Percentiles rank a stretch among this genome's conserved stretches.
These are phyloP conservation scores for Chlamydomonas sphaeroides DNA, from an alignment of 139 green algal genomes.

Conservation along the genomic window DNA sequence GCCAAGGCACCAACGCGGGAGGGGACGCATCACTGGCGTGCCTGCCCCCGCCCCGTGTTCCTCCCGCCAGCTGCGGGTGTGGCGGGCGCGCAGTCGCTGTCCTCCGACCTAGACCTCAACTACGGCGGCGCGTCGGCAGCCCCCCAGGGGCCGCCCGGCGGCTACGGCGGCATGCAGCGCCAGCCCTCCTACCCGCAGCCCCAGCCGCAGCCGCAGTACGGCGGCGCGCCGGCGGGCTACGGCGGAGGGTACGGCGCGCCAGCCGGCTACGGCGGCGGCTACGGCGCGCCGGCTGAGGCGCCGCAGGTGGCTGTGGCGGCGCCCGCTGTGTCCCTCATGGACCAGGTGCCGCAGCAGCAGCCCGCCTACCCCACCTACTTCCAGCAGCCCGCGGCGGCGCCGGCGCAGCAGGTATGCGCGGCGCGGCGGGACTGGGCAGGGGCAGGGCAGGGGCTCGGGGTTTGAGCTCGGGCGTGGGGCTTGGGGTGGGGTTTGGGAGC, in stretches of 20 bases:
- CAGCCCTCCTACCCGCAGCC: background rate
- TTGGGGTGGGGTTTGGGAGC: too few relatives aligned
- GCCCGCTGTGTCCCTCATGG: conserved; percentile 56
- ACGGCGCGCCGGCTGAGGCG: conserved; percentile 35
- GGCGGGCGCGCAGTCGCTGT: conserved; percentile 22
- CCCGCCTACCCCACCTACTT: conserved; percentile 68
- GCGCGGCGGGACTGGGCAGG: background rate
- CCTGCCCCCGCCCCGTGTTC: background rate
- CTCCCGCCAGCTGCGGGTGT: background rate
- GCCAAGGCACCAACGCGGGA: too few relatives aligned
- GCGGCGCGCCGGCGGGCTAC: background rate
- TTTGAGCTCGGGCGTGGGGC: too few relatives aligned
- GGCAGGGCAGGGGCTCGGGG: background rate
- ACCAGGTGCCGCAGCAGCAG: conserved; percentile 63
- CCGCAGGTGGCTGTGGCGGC: background rate
- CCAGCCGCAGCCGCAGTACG: conserved; percentile 1
- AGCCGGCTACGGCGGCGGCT: conserved; percentile 42
- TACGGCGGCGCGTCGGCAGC: conserved; percentile 44
- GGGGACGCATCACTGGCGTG: too few relatives aligned
- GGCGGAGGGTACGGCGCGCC: conserved; percentile 25
- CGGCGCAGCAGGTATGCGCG: background rate
- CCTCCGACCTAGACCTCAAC: conserved; percentile 44
- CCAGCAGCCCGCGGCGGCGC: conserved; percentile 35
- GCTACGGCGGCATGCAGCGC: too few relatives aligned
- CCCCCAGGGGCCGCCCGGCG: background rate